Evolutionary conservation across 345 rosid genomes (phyloP).

Genomic region (Murraya paniculata): DNA sequence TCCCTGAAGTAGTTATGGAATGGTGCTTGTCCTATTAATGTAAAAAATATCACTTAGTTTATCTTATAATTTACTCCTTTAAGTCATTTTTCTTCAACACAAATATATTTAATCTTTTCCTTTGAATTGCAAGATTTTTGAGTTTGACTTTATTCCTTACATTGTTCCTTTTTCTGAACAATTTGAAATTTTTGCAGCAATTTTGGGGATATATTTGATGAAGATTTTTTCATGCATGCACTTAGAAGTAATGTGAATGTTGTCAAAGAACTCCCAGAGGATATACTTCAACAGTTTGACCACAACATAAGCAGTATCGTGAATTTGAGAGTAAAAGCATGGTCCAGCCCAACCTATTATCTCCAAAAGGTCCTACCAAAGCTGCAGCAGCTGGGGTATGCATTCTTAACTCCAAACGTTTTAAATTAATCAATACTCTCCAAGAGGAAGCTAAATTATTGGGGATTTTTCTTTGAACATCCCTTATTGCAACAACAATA

Average conservation of each 20-base stretch:
- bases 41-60: not conserved
- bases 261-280: slow-evolving; percentile 74
- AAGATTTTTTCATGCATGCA: slow-evolving; percentile 75
- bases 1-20: not conserved
- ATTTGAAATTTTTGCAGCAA: slow-evolving; percentile 52
- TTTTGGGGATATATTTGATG: slow-evolving; percentile 92
- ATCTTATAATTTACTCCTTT: not conserved
- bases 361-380: slow-evolving; percentile 90
- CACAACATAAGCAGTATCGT: slow-evolving; percentile 88
- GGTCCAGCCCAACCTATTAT: slow-evolving; percentile 89
- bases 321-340: slow-evolving; percentile 86
- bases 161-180: not conserved
- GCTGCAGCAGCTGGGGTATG: slow-evolving; percentile 66
- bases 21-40: not conserved
- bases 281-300: slow-evolving; percentile 75
- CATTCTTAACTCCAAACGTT: not conserved
- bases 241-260: slow-evolving; percentile 77
- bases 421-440: not conserved
- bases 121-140: slow-evolving; percentile 12
- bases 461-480: not conserved
- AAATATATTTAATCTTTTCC: not conserved
- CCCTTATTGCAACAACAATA: not conserved
- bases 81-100: not conserved
- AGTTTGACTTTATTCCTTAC: slow-evolving; percentile 8
- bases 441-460: not conserved